Base-by-base conservation (phyloP, 805 yeast genomes). In the Metschnikowia anglica region DNA sequence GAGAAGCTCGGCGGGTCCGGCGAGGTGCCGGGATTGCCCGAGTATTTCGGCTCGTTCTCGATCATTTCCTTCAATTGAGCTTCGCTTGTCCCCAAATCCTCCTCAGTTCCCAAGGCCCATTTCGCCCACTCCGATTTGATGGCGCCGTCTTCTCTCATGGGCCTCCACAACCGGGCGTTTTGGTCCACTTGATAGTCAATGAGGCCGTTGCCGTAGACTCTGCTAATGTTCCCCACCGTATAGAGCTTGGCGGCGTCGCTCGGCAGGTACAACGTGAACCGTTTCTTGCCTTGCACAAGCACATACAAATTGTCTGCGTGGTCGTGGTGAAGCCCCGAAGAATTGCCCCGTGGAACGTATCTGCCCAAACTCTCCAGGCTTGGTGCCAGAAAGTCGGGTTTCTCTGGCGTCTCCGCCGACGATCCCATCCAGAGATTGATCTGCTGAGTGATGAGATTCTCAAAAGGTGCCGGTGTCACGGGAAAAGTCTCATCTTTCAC, bases 321-420 rank as follows among this genome's bases (percentile, higher is more conserved):
- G 58, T 85, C 91, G 58, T 85, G 91, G 53, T 85, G 91, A 10
- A 85, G 62, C 0, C 91, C 91, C 1, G 89, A 81, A 0, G 88
- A 81, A 0, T 81, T 68, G 2, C 83, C 84, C 1, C 70, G 67
- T 1, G 88, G 84, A 0, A 83, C 61, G 17, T 63, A 63, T 54
- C 78, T 76, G 1, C 87, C 87, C 4, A 80, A 58, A 1, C 77
- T 76, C 17, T 48, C 48, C 6, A 26, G 13, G 5, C 47, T 34
- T 13, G 63, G 56, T 34, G 39, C 27, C 25, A 32, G 39, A 12
- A 36, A 34, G 24, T 53, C 54, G 9, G 52, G 44, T 30, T 24
- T 20, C 35, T 33, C 35, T 15, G 55, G 33, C 17, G 27, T 17
- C 18, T 28, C 48, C 30, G 34, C 39, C 3, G 70, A 57, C 2